Evolutionary conservation across 164 flowering plant genomes (phyloP).

Genomic region (Stephania yunnanensis): DNA sequence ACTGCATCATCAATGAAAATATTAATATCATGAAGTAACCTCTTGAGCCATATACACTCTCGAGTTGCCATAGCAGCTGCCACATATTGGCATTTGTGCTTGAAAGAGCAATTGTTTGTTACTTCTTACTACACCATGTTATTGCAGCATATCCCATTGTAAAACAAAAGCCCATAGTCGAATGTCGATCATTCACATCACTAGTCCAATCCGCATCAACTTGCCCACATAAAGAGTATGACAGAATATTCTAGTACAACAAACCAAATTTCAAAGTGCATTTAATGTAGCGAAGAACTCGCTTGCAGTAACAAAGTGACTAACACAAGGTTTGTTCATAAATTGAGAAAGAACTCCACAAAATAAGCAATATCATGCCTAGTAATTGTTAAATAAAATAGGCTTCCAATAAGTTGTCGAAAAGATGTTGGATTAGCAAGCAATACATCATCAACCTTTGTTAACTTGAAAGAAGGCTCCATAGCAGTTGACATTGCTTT

Average conservation of each 20-base stretch:
- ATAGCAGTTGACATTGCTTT: not conserved
- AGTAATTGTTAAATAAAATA: slow-evolving; percentile 1
- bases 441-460: not conserved
- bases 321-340: slow-evolving; percentile 6
- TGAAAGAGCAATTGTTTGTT: not conserved
- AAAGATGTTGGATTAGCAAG: not conserved
- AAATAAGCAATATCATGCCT: not conserved
- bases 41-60: not conserved
- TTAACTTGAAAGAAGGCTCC: slow-evolving; percentile 2
- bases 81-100: not conserved
- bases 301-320: slow-evolving; percentile 1
- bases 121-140: slow-evolving; percentile 1
- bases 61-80: slow-evolving; percentile 2
- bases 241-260: not conserved
- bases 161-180: not conserved
- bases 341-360: slow-evolving; percentile 7
- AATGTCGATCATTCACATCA: not conserved
- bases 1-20: not conserved
- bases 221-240: not conserved
- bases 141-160: not conserved
- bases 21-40: not conserved
- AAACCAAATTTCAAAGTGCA: not conserved
- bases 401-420: not conserved
- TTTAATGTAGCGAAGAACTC: not conserved
- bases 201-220: not conserved